Evolutionary conservation across 805 yeast species (phyloP).

Genomic region (Spencermartinsiella europaea): DNA sequence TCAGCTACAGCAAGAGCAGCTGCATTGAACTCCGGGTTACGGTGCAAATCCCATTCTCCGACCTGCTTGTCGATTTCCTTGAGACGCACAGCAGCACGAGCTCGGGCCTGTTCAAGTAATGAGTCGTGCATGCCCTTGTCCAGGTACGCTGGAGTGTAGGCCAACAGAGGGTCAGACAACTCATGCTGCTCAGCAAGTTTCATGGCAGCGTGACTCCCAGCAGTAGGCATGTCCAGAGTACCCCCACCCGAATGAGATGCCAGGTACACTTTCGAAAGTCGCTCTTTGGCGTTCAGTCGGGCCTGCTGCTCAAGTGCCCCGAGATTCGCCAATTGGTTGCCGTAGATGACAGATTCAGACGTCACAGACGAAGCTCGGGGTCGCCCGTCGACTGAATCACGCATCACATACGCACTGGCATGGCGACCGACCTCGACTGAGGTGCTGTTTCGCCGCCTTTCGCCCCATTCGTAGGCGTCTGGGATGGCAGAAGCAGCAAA

Average conservation of each 20-base stretch:
- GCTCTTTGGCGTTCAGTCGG: slow-evolving; percentile 28
- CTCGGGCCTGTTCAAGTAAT: slow-evolving; percentile 47
- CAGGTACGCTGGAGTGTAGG: slow-evolving; percentile 15
- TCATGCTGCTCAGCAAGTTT: slow-evolving; percentile 12
- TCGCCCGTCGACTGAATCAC: slow-evolving; percentile 1
- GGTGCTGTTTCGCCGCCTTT: slow-evolving; percentile 13
- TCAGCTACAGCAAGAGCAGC: slow-evolving; percentile 76
- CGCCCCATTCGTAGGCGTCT: slow-evolving; percentile 33
- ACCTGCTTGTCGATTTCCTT: slow-evolving; percentile 38
- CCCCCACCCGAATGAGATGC: slow-evolving; percentile 18
- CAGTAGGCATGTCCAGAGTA: slow-evolving; percentile 16
- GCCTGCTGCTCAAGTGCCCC: slow-evolving; percentile 29
- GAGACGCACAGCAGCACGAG: slow-evolving; percentile 42
- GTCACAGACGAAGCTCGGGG: background rate
- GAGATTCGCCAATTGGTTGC: slow-evolving; percentile 8
- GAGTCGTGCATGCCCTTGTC: slow-evolving; percentile 28
- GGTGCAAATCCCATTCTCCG: slow-evolving; percentile 36
- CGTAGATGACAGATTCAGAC: slow-evolving; percentile 1
- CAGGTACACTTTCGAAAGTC: slow-evolving; percentile 25
- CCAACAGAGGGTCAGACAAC: slow-evolving; percentile 14
- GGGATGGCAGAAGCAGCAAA: slow-evolving; percentile 31
- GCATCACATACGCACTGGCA: slow-evolving; percentile 12
- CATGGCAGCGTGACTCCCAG: slow-evolving; percentile 21
- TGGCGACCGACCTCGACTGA: slow-evolving; percentile 8
- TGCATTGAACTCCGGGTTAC: slow-evolving; percentile 56